Percentiles rank a stretch among this genome's conserved stretches.
These are phyloP conservation scores for Collybia sp. DNA, from an alignment of 768 basidiomycete species.

Conservation along the genomic window DNA sequence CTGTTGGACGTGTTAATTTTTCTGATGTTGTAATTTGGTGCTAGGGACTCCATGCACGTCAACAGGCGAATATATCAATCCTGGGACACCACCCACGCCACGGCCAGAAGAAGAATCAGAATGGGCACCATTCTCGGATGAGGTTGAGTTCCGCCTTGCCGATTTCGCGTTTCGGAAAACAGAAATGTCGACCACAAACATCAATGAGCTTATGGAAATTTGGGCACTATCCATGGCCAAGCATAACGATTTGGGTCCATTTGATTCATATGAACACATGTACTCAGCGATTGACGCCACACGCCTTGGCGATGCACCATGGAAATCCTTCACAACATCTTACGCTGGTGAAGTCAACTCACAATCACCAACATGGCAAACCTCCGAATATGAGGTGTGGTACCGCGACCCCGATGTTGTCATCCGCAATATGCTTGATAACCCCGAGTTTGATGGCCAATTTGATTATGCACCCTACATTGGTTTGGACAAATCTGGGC, in stretches of 20 bases:
- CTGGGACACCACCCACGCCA: slow-evolving; percentile 2
- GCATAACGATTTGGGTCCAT: slow-evolving; percentile 12
- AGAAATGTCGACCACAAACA: slow-evolving; percentile 11
- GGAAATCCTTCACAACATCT: not conserved
- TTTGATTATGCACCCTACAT: slow-evolving; percentile 20
- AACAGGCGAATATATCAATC: slow-evolving; percentile 2
- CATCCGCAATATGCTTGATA: slow-evolving; percentile 17
- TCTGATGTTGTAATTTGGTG: not conserved
- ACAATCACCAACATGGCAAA: slow-evolving; percentile 17
- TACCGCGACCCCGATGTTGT: slow-evolving; percentile 17
- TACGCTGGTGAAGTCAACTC: not conserved
- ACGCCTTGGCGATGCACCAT: slow-evolving; percentile 10
- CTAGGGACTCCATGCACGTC: slow-evolving; percentile 5
- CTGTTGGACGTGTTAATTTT: not conserved
- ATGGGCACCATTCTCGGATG: slow-evolving; percentile 13
- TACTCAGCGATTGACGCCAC: slow-evolving; percentile 21
- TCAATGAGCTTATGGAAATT: slow-evolving; percentile 9
- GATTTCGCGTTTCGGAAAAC: slow-evolving; percentile 13
- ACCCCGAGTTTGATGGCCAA: slow-evolving; percentile 20
- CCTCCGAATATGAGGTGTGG: slow-evolving; percentile 13
- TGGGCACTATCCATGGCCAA: slow-evolving; percentile 9
- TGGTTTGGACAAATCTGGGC: slow-evolving; percentile 10
- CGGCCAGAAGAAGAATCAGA: not conserved
- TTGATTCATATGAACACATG: slow-evolving; percentile 12
- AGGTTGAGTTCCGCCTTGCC: slow-evolving; percentile 12